Evolutionary conservation across 1,284 basidiomycete species (phyloP).

Genomic region (Cutaneotrichosporon dermatis): DNA sequence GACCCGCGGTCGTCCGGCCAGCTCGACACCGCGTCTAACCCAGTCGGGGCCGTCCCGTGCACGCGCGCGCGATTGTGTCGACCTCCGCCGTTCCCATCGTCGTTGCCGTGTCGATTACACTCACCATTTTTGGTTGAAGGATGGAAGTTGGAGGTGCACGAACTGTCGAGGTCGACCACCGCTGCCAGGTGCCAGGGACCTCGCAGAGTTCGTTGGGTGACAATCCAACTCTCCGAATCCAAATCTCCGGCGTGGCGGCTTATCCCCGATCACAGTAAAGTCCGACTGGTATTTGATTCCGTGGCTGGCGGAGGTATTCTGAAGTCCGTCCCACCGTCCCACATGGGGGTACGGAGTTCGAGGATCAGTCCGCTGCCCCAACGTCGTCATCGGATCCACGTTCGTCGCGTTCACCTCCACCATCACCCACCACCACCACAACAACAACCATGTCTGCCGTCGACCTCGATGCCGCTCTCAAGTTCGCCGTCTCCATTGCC

Average conservation of each 20-base stretch:
- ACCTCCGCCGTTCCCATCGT: background rate
- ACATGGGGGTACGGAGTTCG: no score
- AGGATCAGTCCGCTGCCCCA: no score
- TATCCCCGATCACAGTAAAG: no score
- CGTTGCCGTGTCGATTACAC: constrained; percentile 6
- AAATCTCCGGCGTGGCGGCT: no score
- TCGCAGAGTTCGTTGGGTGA: no score
- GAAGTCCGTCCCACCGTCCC: no score
- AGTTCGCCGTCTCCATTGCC: constrained; percentile 70
- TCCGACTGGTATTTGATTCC: no score
- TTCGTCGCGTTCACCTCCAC: no score
- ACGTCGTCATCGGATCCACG: no score
- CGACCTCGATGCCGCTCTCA: constrained; percentile 64
- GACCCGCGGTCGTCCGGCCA: no score
- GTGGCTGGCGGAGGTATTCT: no score
- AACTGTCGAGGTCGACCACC: background rate
- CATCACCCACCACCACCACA: background rate
- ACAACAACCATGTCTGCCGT: constrained; percentile 26
- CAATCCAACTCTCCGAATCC: no score
- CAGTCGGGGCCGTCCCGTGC: background rate
- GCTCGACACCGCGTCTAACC: background rate
- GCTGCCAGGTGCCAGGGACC: background rate
- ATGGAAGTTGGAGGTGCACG: constrained; percentile 2
- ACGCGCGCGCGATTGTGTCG: background rate
- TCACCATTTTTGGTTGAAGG: constrained; percentile 22